These are phyloP conservation scores for Camelina hispida DNA, from an alignment of 345 rosid species.

Conservation along the genomic window DNA sequence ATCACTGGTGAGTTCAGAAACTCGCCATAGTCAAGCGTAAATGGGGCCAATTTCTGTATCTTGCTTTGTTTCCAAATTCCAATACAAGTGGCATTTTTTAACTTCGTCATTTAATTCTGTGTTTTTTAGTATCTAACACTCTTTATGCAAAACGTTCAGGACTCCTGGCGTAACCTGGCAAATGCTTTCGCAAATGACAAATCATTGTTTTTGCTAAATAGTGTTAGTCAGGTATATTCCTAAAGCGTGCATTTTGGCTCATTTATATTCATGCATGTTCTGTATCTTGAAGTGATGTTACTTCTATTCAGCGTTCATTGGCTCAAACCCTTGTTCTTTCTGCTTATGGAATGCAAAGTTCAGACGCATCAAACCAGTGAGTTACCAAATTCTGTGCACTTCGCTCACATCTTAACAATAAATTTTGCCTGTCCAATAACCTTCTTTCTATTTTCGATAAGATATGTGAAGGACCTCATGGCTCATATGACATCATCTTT, in stretches of 20 bases:
- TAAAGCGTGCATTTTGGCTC: constrained; percentile 23
- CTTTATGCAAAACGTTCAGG: constrained; percentile 54
- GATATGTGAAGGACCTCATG: constrained; percentile 86
- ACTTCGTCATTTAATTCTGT: background rate
- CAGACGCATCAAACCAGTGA: constrained; percentile 87
- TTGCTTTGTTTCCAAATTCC: constrained; percentile 25
- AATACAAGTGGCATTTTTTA: background rate
- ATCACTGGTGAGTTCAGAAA: constrained; percentile 68
- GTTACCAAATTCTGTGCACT: constrained; percentile 43
- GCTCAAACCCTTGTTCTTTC: constrained; percentile 95
- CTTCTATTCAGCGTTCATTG: constrained; percentile 72
- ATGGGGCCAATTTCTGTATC: background rate
- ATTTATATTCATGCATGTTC: constrained; percentile 12
- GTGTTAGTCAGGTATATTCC: constrained; percentile 79
- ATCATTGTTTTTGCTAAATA: constrained; percentile 69
- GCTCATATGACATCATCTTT: constrained; percentile 73
- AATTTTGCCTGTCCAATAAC: constrained; percentile 37
- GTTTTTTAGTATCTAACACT: constrained; percentile 20
- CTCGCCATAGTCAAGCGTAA: constrained; percentile 25
- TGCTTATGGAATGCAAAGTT: constrained; percentile 80
- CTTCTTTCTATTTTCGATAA: constrained; percentile 46
- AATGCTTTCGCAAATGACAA: constrained; percentile 88
- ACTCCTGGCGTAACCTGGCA: constrained; percentile 88
- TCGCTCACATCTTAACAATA: constrained; percentile 20
- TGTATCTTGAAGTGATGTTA: constrained; percentile 34